A percentile compares a stretch with the other conserved stretches of the same genome.
Evolutionary conservation across 108 stramenopile species (phyloP).

Genomic region (Discostella stelligeroides): DNA sequence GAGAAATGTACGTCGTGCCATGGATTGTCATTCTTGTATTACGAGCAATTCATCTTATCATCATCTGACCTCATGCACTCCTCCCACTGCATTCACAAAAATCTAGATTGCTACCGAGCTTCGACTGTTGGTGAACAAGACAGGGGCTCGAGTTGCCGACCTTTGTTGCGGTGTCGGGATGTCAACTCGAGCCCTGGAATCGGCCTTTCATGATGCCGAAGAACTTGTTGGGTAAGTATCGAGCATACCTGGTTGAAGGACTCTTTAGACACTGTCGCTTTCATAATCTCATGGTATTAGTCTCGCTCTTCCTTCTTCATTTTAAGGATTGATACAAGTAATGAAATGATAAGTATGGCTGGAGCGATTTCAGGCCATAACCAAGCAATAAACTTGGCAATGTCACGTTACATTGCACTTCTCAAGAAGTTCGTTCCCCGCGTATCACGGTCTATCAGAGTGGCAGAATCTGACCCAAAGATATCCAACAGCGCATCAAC

Average conservation of each 20-base stretch:
- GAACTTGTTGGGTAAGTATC: conserved; percentile 52
- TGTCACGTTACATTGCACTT: conserved; percentile 20
- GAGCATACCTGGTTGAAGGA: not conserved
- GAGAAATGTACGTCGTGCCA: conserved; percentile 23
- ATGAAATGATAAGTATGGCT: conserved; percentile 86
- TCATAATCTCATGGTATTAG: not conserved
- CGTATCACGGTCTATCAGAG: not conserved
- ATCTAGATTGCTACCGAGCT: conserved; percentile 51
- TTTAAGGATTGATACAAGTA: conserved; percentile 62
- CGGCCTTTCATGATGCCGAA: conserved; percentile 73
- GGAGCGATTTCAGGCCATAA: conserved; percentile 46
- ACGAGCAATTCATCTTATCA: not conserved
- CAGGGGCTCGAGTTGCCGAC: conserved; percentile 60
- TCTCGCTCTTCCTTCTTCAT: not conserved
- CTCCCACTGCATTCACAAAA: not conserved
- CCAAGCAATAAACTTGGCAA: conserved; percentile 21
- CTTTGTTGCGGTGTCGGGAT: conserved; percentile 86
- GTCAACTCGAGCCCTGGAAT: conserved; percentile 68
- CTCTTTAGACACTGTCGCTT: too few species aligned
- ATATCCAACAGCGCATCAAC: conserved; percentile 13
- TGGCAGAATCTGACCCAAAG: conserved; percentile 9
- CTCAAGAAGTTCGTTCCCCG: conserved; percentile 5
- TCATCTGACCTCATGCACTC: not conserved
- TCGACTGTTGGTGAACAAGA: conserved; percentile 36
- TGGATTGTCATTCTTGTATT: not conserved